Conservation (phyloP, 768 basidiomycete genomes). For the Lactarius deliciosus region DNA sequence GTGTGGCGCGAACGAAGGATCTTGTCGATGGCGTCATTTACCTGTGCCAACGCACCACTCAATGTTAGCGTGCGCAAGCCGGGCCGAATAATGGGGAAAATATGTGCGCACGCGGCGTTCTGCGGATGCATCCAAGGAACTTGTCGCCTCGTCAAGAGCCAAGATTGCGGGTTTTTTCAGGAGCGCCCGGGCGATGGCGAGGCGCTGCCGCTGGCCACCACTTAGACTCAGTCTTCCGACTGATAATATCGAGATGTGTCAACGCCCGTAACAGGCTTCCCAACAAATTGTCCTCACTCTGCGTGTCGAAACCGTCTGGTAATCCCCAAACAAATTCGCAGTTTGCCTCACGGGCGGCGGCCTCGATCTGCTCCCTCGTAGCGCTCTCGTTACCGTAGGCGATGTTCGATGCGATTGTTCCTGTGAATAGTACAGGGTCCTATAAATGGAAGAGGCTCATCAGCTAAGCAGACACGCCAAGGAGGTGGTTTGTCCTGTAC, state of each 20-base stretch:
- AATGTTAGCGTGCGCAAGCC: not conserved
- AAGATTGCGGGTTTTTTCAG: slow-evolving; percentile 87
- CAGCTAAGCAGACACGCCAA: not conserved
- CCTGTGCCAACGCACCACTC: slow-evolving; percentile 39
- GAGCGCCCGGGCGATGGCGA: slow-evolving; percentile 84
- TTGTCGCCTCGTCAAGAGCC: slow-evolving; percentile 88
- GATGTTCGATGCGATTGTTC: slow-evolving; percentile 94
- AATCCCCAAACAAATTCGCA: slow-evolving; percentile 96
- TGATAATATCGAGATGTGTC: slow-evolving; percentile 32
- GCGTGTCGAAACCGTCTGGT: slow-evolving; percentile 91
- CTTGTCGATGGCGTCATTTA: slow-evolving; percentile 89
- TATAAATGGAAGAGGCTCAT: slow-evolving; percentile 21
- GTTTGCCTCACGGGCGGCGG: slow-evolving; percentile 87
- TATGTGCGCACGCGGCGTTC: slow-evolving; percentile 63
- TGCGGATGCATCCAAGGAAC: slow-evolving; percentile 84
- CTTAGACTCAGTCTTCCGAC: slow-evolving; percentile 69
- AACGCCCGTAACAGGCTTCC: not conserved
- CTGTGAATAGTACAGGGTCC: slow-evolving; percentile 88
- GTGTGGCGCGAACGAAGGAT: slow-evolving; percentile 77
- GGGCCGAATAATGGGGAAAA: not conserved
- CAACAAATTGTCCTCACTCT: slow-evolving; percentile 53
- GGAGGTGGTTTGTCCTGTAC: slow-evolving; percentile 30
- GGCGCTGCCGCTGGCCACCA: slow-evolving; percentile 78
- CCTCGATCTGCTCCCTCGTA: slow-evolving; percentile 80
- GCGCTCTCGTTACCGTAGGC: slow-evolving; percentile 78